Evolutionary conservation across 306 rosid species (phyloP), one percentile per base, ranked within the genome.

Genomic region (Chamaecrista fasciculata): DNA sequence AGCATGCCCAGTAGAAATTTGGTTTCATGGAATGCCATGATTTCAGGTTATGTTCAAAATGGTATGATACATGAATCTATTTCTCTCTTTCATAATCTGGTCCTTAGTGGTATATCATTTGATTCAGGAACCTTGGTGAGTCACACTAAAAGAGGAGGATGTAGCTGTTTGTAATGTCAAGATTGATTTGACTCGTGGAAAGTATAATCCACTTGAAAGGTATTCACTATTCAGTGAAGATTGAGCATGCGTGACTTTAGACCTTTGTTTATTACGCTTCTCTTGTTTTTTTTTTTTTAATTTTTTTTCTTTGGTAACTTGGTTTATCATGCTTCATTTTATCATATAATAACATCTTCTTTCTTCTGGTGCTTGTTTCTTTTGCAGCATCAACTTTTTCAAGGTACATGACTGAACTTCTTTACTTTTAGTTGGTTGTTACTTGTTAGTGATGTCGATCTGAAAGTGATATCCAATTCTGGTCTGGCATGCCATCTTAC

Each of bases 181-280:
- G 86, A 90, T 94, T 74, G 98, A 94, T 89, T 88, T 94, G 89
- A 86, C 98, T 69, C 92, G 92, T 8, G 96, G 98, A 71, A 90
- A 76, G 70, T 78, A 85, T 66, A 90, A 88, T 84, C 97, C 98
- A 80, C 89, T 94, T 37, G 87, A 83, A 79, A 88, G 96, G 98
- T 94, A 82, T 74, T n/a, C n/a, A n/a, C n/a, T n/a, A n/a, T n/a
- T 74, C 61, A 46, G 58, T 52, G 46, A 75, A 62, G 69, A 55
- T 47, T 66, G 18, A 71, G 14, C 66, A 29, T 42, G 40, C 67
- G 21, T 67, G 26, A 57, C 25, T 11, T 57, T 56, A 19, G 48
- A 56, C 64, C 46, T 36, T 23, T 21, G 21, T 62, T 74, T 68
- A 55, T 72, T 61, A 59, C n/a, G n/a, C n/a, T n/a, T n/a, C n/a